phyloP scores from a whole-genome alignment of 345 rosid species.

The Eutrema japonicum region DNA sequence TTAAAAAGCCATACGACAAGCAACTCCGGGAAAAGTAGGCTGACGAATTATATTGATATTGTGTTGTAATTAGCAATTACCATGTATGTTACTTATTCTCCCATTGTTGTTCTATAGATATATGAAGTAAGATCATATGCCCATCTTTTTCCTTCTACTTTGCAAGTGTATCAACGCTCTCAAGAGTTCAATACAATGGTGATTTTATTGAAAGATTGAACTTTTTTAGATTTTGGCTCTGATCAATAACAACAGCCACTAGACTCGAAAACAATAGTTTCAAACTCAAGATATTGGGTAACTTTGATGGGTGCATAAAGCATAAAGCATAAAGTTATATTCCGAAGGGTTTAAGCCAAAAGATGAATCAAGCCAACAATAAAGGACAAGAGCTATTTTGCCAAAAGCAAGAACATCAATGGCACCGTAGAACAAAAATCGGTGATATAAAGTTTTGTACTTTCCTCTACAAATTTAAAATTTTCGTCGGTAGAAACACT shows the following conservation, averaged over 20 bases:
- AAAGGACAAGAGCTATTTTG: slow-evolving; percentile 10
- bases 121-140: slow-evolving; percentile 30
- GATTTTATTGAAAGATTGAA: background rate
- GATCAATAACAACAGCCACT: background rate
- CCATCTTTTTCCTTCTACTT: slow-evolving; percentile 6
- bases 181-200: slow-evolving; percentile 14
- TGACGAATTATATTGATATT: slow-evolving; percentile 28
- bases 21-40: slow-evolving; percentile 66
- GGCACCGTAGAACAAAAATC: slow-evolving; percentile 9
- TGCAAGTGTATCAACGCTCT: slow-evolving; percentile 4
- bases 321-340: background rate
- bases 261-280: background rate
- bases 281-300: background rate
- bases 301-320: slow-evolving; percentile 11
- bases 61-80: slow-evolving; percentile 42
- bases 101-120: slow-evolving; percentile 40
- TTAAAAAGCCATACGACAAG: slow-evolving; percentile 55
- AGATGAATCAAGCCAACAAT: slow-evolving; percentile 14
- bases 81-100: slow-evolving; percentile 37
- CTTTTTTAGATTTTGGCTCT: background rate
- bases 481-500: too few species aligned
- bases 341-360: slow-evolving; percentile 10
- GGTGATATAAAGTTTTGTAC: slow-evolving; percentile 4
- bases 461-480: background rate
- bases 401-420: slow-evolving; percentile 23